These are phyloP conservation scores for Gastrolobium bilobum DNA, from an alignment of 306 rosid species.

Conservation along the genomic window DNA sequence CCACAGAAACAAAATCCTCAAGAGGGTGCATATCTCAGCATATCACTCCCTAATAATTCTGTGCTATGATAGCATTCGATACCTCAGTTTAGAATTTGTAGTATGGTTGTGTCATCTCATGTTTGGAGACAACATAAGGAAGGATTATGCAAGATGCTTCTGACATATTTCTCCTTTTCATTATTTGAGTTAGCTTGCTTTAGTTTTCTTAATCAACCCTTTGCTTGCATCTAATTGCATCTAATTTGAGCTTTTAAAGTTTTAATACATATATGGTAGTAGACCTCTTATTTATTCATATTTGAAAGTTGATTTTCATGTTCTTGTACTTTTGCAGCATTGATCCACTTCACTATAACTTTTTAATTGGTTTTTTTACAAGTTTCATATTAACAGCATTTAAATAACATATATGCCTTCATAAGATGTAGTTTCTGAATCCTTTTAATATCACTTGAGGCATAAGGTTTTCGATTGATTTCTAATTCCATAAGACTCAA, in stretches of 20 bases:
- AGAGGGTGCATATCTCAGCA: constrained; percentile 63
- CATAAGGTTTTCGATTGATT: constrained; percentile 19
- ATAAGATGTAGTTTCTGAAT: neutral
- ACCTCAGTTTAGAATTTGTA: constrained; percentile 10
- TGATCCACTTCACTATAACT: constrained; percentile 23
- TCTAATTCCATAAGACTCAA: constrained; percentile 17
- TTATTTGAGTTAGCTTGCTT: constrained; percentile 24
- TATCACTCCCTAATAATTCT: constrained; percentile 46
- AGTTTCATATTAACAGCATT: neutral
- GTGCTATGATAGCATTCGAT: constrained; percentile 43
- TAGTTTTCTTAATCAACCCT: constrained; percentile 1
- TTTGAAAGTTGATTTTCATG: constrained; percentile 21
- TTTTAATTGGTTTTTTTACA: constrained; percentile 14
- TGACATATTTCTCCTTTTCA: constrained; percentile 14
- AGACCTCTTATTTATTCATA: constrained; percentile 32
- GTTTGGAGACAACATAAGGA: constrained; percentile 29
- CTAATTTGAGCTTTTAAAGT: constrained; percentile 15
- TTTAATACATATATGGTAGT: neutral
- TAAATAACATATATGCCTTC: constrained; percentile 35
- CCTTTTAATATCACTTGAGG: constrained; percentile 11
- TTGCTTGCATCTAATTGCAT: constrained; percentile 13
- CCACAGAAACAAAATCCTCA: constrained; percentile 42
- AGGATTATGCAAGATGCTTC: constrained; percentile 16
- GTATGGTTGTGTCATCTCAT: constrained; percentile 28
- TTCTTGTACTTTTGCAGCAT: constrained; percentile 35